Evolutionary conservation across 345 rosid genomes (phyloP).

Genomic region (Litchi chinensis): DNA sequence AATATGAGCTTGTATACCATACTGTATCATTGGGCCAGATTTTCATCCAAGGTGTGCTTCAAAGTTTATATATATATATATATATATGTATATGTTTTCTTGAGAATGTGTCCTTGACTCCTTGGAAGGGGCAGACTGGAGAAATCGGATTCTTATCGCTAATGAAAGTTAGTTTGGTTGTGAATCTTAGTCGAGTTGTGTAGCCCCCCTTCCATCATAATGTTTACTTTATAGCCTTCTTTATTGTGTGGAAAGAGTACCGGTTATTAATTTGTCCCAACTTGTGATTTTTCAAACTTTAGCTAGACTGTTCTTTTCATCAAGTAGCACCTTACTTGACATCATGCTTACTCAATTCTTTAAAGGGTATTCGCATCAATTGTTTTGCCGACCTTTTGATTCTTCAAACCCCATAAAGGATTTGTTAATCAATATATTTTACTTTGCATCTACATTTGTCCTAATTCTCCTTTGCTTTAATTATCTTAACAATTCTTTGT

Average conservation of each 20-base stretch:
- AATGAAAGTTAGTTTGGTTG: neutral
- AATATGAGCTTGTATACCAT: neutral
- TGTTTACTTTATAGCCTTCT: neutral
- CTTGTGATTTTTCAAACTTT: conserved; percentile 21
- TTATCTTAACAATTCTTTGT: conserved; percentile 22
- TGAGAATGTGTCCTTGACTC: neutral
- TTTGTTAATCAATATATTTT: conserved; percentile 8
- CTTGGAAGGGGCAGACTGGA: neutral
- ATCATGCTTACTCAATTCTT: conserved; percentile 16
- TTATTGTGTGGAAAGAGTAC: neutral
- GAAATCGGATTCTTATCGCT: neutral
- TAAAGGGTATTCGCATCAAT: conserved; percentile 5
- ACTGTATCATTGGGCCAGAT: neutral
- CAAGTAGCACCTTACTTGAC: conserved; percentile 17
- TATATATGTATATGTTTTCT: too few species aligned
- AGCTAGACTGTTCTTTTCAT: conserved; percentile 22
- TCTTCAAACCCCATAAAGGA: conserved; percentile 19
- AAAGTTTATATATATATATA: neutral
- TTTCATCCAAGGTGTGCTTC: neutral
- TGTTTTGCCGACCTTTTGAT: conserved; percentile 23
- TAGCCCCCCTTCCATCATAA: neutral
- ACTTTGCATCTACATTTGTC: conserved; percentile 43
- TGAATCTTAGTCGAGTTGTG: neutral
- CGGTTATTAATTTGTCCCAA: neutral
- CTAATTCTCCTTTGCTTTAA: conserved; percentile 30